phyloP scores from a whole-genome alignment of 176 grass and related monocot genomes.

The Aechmea fasciata region DNA sequence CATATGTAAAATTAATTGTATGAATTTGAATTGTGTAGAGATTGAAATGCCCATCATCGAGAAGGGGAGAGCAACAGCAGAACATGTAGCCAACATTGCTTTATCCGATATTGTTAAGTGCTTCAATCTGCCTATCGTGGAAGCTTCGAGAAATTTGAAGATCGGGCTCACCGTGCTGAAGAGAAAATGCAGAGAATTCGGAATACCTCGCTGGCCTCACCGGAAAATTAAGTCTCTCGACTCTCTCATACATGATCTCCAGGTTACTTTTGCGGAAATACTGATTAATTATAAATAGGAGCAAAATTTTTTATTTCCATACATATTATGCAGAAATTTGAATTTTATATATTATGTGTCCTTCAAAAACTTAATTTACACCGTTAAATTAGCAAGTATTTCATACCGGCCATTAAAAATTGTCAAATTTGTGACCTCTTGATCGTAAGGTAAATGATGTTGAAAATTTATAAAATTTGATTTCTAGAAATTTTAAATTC shows the following conservation, averaged over 20 bases:
- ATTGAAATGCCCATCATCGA: slow-evolving; percentile 9
- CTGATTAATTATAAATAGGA: neutral
- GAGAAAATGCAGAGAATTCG: slow-evolving; percentile 60
- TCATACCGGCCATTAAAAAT: too few species aligned
- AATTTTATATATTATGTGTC: neutral
- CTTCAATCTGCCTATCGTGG: slow-evolving; percentile 59
- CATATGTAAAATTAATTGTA: neutral
- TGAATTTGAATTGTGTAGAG: slow-evolving; percentile 15
- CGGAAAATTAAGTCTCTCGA: slow-evolving; percentile 63
- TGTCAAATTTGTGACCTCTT: too few species aligned
- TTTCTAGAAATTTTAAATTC: too few species aligned
- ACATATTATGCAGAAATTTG: neutral
- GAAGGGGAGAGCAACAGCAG: slow-evolving; percentile 42
- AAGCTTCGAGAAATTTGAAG: slow-evolving; percentile 47
- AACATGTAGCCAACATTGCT: slow-evolving; percentile 52
- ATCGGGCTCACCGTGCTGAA: slow-evolving; percentile 62
- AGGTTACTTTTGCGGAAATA: slow-evolving; percentile 22
- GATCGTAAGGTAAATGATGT: too few species aligned
- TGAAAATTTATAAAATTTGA: too few species aligned
- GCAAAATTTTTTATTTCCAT: neutral
- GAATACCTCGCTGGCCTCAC: slow-evolving; percentile 60
- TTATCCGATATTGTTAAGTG: slow-evolving; percentile 37
- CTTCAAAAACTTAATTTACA: neutral
- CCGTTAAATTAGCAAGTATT: too few species aligned
- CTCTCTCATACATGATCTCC: slow-evolving; percentile 40